Evolutionary conservation across 176 grass and related monocot genomes (phyloP).

Genomic region (Elaeis guineensis): DNA sequence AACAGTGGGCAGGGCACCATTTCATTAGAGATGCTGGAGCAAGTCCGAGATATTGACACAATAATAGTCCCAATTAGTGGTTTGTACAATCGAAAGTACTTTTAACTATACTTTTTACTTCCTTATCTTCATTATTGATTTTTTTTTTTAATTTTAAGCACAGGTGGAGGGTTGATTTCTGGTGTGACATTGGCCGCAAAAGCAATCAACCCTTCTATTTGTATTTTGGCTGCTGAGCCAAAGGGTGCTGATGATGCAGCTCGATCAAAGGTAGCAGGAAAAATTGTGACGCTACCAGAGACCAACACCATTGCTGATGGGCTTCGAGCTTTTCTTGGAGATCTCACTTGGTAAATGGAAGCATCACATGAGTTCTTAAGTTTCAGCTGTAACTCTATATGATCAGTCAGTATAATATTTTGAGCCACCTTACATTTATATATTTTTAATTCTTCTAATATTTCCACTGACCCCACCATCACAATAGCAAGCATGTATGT

Average conservation of each 20-base stretch:
- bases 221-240: conserved; percentile 78
- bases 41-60: conserved; percentile 56
- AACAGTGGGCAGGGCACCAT: conserved; percentile 89
- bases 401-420: too few relatives aligned
- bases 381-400: too few relatives aligned
- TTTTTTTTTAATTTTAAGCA: conserved; percentile 7
- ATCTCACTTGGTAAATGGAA: conserved; percentile 64
- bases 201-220: conserved; percentile 78
- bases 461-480: too few relatives aligned
- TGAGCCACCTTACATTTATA: too few relatives aligned
- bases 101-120: background rate
- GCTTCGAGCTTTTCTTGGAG: conserved; percentile 81
- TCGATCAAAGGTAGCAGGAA: conserved; percentile 73
- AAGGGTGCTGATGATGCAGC: conserved; percentile 83
- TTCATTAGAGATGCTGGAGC: conserved; percentile 75
- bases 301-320: conserved; percentile 88
- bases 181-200: conserved; percentile 82
- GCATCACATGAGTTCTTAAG: too few relatives aligned
- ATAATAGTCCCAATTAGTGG: conserved; percentile 93
- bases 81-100: conserved; percentile 14
- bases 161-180: conserved; percentile 89
- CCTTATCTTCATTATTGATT: background rate
- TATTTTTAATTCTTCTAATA: too few relatives aligned
- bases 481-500: too few relatives aligned
- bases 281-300: conserved; percentile 53